Base-by-base conservation (phyloP, 441 rosid species). In the Hura crepitans region DNA sequence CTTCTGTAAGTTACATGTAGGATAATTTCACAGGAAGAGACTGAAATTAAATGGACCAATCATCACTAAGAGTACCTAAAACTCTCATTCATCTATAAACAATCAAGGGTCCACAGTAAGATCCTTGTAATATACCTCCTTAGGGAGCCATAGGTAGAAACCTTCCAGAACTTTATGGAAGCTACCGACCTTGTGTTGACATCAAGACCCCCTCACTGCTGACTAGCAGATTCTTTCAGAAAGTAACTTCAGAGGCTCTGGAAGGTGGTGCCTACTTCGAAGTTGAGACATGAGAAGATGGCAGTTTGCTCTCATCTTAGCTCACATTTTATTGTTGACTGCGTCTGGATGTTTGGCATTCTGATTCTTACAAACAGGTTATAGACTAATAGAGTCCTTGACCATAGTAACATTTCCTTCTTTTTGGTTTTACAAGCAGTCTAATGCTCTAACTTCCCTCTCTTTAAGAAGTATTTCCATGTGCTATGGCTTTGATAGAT, bases 321-420 rank as follows among this genome's bases (percentile, higher is more conserved):
- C 87, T 91, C 79, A 77, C 82, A 85, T 86, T 69, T 91, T 91
- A 75, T 89, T 87, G 50, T 88, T 55, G 97, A 87, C 81, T 92
- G 88, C 60, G 90, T 93, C 73, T 89, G 90, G 98, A 85, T 93
- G 50, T 93, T 89, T 71, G 93, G n/a, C 90, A 84, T 70, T 73
- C 87, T 23, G 97, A 83, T 72, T 92, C 96, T 37, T 86, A 77
- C 74, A 84, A 83, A 42, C 98, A 84, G 90, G 96, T 85, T 15
- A 45, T 43, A 39, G 20, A 28, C 14, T 42, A 9, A n/a, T n/a
- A 56, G 17, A 54, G 11, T 63, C 20, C 22, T 25, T 15, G 15
- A 23, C 25, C 35, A 25, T 43, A 2, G 13, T 63, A 0, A 45
- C 2, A 15, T 12, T 63, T 43, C 39, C 39, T 4, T 35, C 39